Percentiles rank a stretch among this genome's conserved stretches.
Conservation (phyloP, 768 basidiomycete species). For the Leccinum variicolor region DNA sequence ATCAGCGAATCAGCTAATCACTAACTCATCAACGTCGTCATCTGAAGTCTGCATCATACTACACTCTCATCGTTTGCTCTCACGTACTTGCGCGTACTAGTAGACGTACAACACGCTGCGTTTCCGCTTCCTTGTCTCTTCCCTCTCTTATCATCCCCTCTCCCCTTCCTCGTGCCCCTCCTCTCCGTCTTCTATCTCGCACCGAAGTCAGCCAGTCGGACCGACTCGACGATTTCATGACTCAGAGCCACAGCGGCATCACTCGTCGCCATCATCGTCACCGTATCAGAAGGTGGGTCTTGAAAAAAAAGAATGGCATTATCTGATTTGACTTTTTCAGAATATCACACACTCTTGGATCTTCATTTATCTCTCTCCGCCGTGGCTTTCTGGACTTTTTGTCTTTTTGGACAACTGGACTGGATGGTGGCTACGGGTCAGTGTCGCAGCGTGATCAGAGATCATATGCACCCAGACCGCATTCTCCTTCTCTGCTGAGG, state of each 20-base stretch:
- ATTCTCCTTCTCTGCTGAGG: background rate
- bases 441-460: background rate
- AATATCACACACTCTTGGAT: background rate
- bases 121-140: background rate
- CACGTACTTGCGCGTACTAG: background rate
- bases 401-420: too few species aligned
- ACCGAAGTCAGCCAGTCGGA: background rate
- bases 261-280: background rate
- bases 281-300: background rate
- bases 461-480: background rate
- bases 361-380: background rate
- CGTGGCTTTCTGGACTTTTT: too few species aligned
- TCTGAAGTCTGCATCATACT: background rate
- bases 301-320: background rate
- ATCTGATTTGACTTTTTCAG: background rate
- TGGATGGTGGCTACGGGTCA: too few species aligned
- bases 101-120: background rate
- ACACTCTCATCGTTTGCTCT: background rate
- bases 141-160: background rate
- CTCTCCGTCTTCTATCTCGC: background rate
- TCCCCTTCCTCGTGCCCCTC: background rate
- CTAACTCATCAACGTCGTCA: too few species aligned
- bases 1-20: background rate
- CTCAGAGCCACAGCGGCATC: background rate
- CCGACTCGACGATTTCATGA: background rate